Evolutionary conservation across 768 basidiomycete genomes (phyloP), one percentile per base, ranked within the genome.

Genomic region (Cubamyces sp.): DNA sequence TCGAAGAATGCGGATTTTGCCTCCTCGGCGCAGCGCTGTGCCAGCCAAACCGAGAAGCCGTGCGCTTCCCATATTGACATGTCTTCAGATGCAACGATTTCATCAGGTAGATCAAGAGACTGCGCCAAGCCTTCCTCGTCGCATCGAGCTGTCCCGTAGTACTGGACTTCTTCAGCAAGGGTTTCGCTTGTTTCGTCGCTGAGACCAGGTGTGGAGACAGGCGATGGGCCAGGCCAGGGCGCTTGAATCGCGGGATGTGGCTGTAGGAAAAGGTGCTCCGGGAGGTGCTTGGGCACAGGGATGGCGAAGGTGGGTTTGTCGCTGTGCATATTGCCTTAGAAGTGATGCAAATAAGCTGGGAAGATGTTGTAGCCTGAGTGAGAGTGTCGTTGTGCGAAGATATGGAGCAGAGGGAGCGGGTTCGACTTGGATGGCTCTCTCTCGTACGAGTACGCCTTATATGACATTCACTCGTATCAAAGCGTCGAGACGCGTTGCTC

Each of bases 21-120:
- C 18, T 51, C 48, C 40, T 59, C 28, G 12, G 49, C 57, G 26
- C 41, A 42, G 9, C 19, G 57, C 30, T 52, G 57, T 3, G 49
- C 45, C 14, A 52, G 8, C 57, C 57, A 59, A n/a, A 49, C 47
- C 25, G 16, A n/a, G 49, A 52, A 52, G 57, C 47, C 30, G 40
- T 48, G 57, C 25, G 57, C 25, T 23, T 51, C 49, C 49, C 57
- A 45, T 0, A 28, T 14, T n/a, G 57, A 23, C 4, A 43, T 19
- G n/a, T 59, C 48, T n/a, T 40, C 40, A 41, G 23, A 8, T 5
- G 40, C 39, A n/a, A 51, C 21, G 41, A 51, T 49, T 14, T 45
- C 18, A 14, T 23, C 28, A 18, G 57, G 34, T 3, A 59, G 57
- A 26, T 49, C 49, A 12, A 59, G 49, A 15, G n/a, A 34, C 25